A percentile compares a stretch with the other conserved stretches of the same genome.
phyloP scores from a whole-genome alignment of 1,284 basidiomycete genomes.

The Caloboletus firmus region DNA sequence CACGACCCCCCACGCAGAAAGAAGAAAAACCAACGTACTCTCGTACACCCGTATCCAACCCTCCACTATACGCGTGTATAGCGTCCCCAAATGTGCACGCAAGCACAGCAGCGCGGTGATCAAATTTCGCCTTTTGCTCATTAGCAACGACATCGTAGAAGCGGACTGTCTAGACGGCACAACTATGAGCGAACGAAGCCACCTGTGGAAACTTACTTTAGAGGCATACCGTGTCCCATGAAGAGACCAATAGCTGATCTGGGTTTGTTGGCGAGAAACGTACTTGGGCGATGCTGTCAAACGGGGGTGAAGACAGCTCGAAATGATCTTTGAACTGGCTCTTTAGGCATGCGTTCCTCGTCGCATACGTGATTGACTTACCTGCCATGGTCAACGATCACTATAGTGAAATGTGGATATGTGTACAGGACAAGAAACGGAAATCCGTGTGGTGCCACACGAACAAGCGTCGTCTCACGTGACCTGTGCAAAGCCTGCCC shows the following conservation, averaged over 20 bases:
- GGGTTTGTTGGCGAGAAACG: constrained; percentile 81
- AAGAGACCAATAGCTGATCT: constrained; percentile 73
- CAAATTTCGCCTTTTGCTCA: constrained; percentile 71
- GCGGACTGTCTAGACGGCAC: constrained; percentile 58
- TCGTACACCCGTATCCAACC: constrained; percentile 72
- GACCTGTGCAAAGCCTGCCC: not conserved
- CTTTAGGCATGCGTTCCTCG: not conserved
- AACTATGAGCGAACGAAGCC: not conserved
- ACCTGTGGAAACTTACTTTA: constrained; percentile 1
- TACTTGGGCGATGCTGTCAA: constrained; percentile 81
- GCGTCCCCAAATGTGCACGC: constrained; percentile 64
- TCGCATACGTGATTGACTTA: not conserved
- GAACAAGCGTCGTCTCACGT: constrained; percentile 6
- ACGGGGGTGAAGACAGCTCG: constrained; percentile 70
- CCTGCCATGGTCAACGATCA: constrained; percentile 20
- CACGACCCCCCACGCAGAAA: too few species aligned
- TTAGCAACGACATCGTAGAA: constrained; percentile 67
- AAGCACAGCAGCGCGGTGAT: constrained; percentile 75
- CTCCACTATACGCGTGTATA: constrained; percentile 67
- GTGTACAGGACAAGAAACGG: not conserved
- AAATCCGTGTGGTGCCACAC: not conserved
- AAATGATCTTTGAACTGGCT: constrained; percentile 38
- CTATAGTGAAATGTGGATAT: too few species aligned
- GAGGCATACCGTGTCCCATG: constrained; percentile 85
- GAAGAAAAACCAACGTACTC: constrained; percentile 49